Evolutionary conservation across 140 eudicot species (phyloP).

Genomic region (Flaveria floridana): DNA sequence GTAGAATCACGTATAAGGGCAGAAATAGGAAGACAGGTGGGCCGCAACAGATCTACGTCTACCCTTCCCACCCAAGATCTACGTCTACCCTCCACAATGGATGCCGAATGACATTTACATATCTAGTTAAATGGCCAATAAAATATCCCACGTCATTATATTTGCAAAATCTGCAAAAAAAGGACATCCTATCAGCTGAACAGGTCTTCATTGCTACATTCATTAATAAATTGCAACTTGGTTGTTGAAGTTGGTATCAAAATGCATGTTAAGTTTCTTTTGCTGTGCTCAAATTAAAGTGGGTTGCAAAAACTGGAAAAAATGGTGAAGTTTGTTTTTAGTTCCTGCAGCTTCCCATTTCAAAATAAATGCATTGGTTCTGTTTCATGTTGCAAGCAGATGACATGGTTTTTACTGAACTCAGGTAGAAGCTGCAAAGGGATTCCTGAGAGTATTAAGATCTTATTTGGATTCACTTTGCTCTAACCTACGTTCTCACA

Average conservation of each 20-base stretch:
- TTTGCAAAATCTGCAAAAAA: neutral
- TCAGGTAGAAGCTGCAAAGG: constrained; percentile 91
- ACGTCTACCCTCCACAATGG: too few species aligned
- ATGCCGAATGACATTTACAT: neutral
- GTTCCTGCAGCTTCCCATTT: neutral
- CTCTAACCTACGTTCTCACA: constrained; percentile 90
- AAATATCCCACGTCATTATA: neutral
- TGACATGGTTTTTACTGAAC: constrained; percentile 20
- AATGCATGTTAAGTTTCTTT: constrained; percentile 1
- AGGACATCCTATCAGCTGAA: neutral
- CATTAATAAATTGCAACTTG: neutral
- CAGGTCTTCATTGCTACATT: neutral
- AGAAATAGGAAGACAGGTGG: too few species aligned
- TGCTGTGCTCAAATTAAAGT: neutral
- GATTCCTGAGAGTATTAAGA: constrained; percentile 63
- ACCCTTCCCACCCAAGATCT: too few species aligned
- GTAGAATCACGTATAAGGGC: too few species aligned
- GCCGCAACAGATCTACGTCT: too few species aligned
- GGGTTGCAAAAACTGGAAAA: neutral
- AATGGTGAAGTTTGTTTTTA: neutral
- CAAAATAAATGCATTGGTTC: neutral
- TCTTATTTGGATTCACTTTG: constrained; percentile 82
- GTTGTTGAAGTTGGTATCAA: neutral
- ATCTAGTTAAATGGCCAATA: neutral
- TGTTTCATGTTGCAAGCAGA: neutral